These are phyloP conservation scores for Solanum chiquidenum DNA, from an alignment of 257 asterid species.

Conservation along the genomic window DNA sequence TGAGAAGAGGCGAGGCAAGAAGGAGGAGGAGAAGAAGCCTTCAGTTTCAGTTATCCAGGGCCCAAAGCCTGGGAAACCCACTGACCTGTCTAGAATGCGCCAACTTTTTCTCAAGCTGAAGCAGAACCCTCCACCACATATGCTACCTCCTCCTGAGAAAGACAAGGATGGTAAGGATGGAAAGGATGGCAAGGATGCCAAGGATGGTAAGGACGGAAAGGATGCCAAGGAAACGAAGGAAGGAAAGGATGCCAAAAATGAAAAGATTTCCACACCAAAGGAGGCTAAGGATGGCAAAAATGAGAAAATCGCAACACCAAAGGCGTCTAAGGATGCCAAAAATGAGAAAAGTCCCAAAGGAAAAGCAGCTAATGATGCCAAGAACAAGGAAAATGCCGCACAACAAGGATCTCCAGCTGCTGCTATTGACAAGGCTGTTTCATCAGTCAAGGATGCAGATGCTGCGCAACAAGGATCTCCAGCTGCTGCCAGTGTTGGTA, in stretches of 20 bases:
- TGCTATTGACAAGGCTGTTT: not conserved
- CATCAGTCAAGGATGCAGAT: conserved; percentile 8
- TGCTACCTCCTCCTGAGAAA: conserved; percentile 52
- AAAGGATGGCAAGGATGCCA: conserved; percentile 21
- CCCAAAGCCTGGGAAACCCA: conserved; percentile 93
- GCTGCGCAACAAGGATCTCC: conserved; percentile 2
- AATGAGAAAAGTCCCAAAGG: conserved; percentile 5
- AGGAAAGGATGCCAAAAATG: conserved; percentile 18
- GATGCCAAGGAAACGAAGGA: conserved; percentile 21
- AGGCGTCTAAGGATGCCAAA: conserved; percentile 5
- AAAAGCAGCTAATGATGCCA: not conserved
- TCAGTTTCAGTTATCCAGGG: conserved; percentile 70
- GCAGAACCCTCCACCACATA: conserved; percentile 80
- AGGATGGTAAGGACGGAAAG: conserved; percentile 21
- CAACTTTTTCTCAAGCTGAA: conserved; percentile 73
- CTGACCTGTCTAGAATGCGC: conserved; percentile 84
- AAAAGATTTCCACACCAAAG: conserved; percentile 6
- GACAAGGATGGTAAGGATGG: conserved; percentile 26
- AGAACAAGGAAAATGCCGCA: conserved; percentile 1
- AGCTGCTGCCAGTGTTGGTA: not conserved
- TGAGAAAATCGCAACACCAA: conserved; percentile 5
- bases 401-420: conserved; percentile 3
- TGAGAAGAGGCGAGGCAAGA: conserved; percentile 76
- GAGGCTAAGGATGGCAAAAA: conserved; percentile 9
- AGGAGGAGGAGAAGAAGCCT: conserved; percentile 62